These are phyloP conservation scores for Flaveria linearis DNA, from an alignment of 129 eudicot species.

Conservation along the genomic window DNA sequence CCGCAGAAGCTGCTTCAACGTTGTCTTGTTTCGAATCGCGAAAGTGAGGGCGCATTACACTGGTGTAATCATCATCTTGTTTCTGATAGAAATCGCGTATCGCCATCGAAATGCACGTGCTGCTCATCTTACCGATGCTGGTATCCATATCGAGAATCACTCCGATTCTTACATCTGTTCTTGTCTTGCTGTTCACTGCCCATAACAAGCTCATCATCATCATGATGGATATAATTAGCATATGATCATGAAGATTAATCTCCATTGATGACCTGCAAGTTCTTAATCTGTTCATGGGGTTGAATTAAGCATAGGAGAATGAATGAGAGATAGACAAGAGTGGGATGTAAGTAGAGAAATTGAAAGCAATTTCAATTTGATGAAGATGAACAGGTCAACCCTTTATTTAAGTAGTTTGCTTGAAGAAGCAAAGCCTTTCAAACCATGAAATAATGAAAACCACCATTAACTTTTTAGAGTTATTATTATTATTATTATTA, in stretches of 20 bases:
- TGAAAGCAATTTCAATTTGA: neutral
- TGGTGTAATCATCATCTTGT: neutral
- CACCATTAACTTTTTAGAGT: no score
- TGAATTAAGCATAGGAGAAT: neutral
- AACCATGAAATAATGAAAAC: no score
- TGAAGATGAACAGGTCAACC: conserved; percentile 5
- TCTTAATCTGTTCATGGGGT: neutral
- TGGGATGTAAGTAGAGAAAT: neutral
- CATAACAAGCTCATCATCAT: neutral
- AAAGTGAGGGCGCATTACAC: neutral
- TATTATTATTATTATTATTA: no score
- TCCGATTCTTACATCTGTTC: neutral
- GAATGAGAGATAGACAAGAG: neutral
- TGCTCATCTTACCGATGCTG: neutral
- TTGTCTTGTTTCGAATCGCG: conserved; percentile 14
- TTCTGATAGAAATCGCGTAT: neutral
- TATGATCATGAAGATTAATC: neutral
- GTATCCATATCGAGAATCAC: conserved; percentile 7
- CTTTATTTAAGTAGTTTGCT: neutral
- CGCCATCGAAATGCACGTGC: neutral
- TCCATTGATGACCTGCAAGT: neutral
- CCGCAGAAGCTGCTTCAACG: neutral
- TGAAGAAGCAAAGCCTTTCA: neutral
- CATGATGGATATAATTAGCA: neutral
- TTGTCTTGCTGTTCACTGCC: neutral